Percentiles rank a stretch among this genome's conserved stretches.
Conservation (phyloP, 2,329 filamentous ascomycete species). For the Botrytis cinerea region DNA sequence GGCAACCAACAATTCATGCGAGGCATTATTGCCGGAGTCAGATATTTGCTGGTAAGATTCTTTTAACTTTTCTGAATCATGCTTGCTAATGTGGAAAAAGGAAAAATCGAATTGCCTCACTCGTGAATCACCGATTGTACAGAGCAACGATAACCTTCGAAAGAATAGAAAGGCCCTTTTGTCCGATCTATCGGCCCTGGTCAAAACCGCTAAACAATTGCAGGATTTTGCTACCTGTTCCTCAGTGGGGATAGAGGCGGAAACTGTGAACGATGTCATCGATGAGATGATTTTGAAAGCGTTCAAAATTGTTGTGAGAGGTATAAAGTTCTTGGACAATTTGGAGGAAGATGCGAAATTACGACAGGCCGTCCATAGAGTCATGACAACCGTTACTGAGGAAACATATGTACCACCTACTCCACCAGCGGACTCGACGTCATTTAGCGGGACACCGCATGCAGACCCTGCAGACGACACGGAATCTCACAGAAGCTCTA, state of each 20-base stretch:
- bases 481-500: constrained; percentile 39
- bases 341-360: constrained; percentile 65
- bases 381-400: constrained; percentile 61
- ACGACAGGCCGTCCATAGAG: constrained; percentile 54
- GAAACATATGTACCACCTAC: constrained; percentile 62
- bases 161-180: constrained; percentile 83
- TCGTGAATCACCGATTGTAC: constrained; percentile 73
- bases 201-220: constrained; percentile 84
- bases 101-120: constrained; percentile 88
- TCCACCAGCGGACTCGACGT: constrained; percentile 59
- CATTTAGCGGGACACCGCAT: constrained; percentile 48
- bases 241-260: constrained; percentile 48
- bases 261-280: constrained; percentile 72
- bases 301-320: constrained; percentile 90
- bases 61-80: neutral
- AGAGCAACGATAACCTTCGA: constrained; percentile 73
- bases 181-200: constrained; percentile 84
- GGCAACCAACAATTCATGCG: constrained; percentile 92
- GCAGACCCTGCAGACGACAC: constrained; percentile 46
- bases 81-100: constrained; percentile 48
- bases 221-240: constrained; percentile 62
- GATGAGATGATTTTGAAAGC: constrained; percentile 93
- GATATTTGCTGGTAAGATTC: constrained; percentile 77
- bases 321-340: constrained; percentile 85
- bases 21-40: constrained; percentile 88